Conservation (phyloP, 495 filamentous ascomycete genomes). For the Parmelia sp. region DNA sequence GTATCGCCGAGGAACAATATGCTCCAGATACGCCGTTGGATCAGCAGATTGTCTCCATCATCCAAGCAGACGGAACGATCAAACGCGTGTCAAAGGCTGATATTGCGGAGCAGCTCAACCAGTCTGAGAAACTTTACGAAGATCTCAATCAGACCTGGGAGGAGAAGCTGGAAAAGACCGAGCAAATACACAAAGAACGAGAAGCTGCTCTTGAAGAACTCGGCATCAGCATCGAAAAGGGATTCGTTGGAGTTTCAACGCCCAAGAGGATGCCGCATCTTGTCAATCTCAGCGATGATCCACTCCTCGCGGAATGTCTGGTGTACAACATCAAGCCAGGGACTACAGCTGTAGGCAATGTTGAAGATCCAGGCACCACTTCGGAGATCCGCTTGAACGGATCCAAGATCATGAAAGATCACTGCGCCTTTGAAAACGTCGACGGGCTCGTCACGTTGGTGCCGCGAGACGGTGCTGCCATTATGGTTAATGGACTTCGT, state of each 20-base stretch:
- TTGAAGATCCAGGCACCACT: conserved; percentile 68
- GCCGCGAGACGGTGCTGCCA: conserved; percentile 80
- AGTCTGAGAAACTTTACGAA: conserved; percentile 91
- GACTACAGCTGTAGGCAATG: conserved; percentile 85
- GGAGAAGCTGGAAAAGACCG: conserved; percentile 88
- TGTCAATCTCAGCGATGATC: conserved; percentile 96
- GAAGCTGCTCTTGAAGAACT: conserved; percentile 93
- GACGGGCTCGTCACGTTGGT: conserved; percentile 87
- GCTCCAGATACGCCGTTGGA: conserved; percentile 87
- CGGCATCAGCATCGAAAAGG: conserved; percentile 98
- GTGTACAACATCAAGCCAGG: conserved; percentile 98
- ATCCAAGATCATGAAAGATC: conserved; percentile 81
- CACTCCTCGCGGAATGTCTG: conserved; percentile 88
- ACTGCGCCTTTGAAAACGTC: conserved; percentile 88
- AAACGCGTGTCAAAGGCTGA: conserved; percentile 98
- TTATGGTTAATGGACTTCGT: conserved; percentile 95
- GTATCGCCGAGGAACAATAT: conserved; percentile 67
- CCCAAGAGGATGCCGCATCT: conserved; percentile 99
- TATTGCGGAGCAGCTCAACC: conserved; percentile 91
- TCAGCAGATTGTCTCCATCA: conserved; percentile 93
- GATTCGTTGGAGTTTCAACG: conserved; percentile 89
- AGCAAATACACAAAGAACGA: conserved; percentile 94
- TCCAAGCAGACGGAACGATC: conserved; percentile 72
- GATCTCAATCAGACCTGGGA: conserved; percentile 99
- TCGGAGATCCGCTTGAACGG: conserved; percentile 92